Base-by-base conservation (phyloP, 202 grass and related monocot species). In the Musa balbisiana region DNA sequence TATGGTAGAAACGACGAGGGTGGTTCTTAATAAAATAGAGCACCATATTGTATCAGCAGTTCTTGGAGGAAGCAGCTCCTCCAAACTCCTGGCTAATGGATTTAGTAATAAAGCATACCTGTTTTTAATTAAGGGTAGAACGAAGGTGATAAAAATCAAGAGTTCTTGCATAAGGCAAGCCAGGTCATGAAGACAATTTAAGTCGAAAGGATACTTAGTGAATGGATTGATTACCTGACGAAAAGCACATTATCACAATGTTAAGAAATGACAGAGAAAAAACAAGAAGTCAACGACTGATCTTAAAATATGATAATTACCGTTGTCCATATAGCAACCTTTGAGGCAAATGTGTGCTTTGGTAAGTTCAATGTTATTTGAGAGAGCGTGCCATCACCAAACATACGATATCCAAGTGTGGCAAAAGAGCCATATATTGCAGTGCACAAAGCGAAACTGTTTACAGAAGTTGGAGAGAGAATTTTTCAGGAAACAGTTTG, bases 291-390 rank as follows among this genome's bases (percentile, higher is more conserved):
- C 12, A 29, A 56, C 1, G 0, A 26, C n/a, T 21, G 2, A 53
- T 26, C 11, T 17, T 27, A 53, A 72, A 50, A 63, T 49, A 33
- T 78, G 76, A 11, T 17, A 70, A 3, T 80, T 91, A 98, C 94
- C 81, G 88, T 93, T 74, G 94, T 93, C 94, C 94, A 98, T 51
- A 98, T 20, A 22, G 90, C 94, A 71, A 98, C 71, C 86, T 84
- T 91, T 22, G 90, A 91, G 52, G 86, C 86, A 89, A 98, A 58
- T 5, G 81, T 79, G 84, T 91, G 56, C 67, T 89, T 86, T 75
- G 94, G 94, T 86, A 98, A 88, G 84, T 97, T 97, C 75, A 97
- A 79, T 27, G 94, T 97, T 75, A 97, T 91, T 83, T 97, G 94
- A 26, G 90, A 93, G 23, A 91, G 65, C 5, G 88, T 97, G 10